Percentiles rank a stretch among this genome's conserved stretches.
Conservation (phyloP, 2,329 filamentous ascomycete species). For the Falciphora oryzae region DNA sequence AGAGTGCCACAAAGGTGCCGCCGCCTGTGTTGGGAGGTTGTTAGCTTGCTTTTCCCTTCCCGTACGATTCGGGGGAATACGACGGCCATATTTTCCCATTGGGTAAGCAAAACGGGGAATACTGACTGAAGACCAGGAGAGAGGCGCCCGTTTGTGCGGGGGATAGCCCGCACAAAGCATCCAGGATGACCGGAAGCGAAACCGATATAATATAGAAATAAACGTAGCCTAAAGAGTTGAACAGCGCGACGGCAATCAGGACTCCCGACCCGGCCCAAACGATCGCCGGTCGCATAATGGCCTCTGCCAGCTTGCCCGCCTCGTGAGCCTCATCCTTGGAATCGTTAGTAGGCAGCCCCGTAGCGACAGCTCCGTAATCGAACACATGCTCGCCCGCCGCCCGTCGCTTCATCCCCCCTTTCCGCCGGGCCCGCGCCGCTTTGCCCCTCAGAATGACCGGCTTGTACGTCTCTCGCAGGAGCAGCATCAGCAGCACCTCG, state of each 20-base stretch:
- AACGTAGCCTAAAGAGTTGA: constrained; percentile 42
- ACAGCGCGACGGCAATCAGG: constrained; percentile 37
- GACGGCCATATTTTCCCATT: too few species aligned
- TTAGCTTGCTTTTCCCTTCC: constrained; percentile 13
- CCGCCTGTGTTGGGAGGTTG: constrained; percentile 30
- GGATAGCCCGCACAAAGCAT: constrained; percentile 41
- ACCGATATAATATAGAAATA: constrained; percentile 50
- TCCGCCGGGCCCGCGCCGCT: too few species aligned
- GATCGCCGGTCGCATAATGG: constrained; percentile 41
- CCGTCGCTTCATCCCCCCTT: neutral
- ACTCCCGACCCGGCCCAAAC: constrained; percentile 40
- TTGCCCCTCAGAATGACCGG: constrained; percentile 37
- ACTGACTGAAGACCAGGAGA: constrained; percentile 50
- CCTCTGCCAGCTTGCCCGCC: constrained; percentile 26
- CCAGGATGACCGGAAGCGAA: constrained; percentile 45
- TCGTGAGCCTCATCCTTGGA: constrained; percentile 37
- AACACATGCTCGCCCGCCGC: neutral
- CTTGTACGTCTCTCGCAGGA: constrained; percentile 30
- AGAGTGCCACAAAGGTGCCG: constrained; percentile 41
- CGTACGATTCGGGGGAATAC: too few species aligned
- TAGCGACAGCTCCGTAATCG: neutral
- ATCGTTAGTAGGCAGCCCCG: constrained; percentile 32
- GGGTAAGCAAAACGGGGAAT: neutral
- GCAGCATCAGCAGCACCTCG: constrained; percentile 20
- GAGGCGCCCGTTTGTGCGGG: constrained; percentile 45